Evolutionary conservation across 1,139 yeast species (phyloP).

Genomic region (Blastobotrys arbuscula): DNA sequence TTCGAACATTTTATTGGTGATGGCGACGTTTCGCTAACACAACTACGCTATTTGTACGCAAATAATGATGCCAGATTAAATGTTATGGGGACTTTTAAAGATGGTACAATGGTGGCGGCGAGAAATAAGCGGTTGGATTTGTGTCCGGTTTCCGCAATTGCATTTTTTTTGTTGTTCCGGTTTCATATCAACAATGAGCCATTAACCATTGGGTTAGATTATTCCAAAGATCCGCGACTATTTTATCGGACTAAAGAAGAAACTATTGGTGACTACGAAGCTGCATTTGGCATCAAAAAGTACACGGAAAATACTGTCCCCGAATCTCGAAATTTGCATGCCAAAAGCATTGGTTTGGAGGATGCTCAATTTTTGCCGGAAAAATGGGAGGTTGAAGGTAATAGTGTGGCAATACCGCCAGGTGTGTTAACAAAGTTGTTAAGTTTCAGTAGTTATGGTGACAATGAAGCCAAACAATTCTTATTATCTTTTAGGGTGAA

Average conservation of each 20-base stretch:
- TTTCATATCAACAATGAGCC: not conserved
- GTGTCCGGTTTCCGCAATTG: constrained; percentile 1
- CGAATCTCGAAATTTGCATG: not conserved
- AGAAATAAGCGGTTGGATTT: not conserved
- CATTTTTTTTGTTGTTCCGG: not conserved
- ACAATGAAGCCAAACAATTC: not conserved
- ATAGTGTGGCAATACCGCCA: not conserved
- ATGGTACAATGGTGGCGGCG: not conserved
- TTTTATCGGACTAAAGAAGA: not conserved
- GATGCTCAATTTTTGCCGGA: not conserved
- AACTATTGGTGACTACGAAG: not conserved
- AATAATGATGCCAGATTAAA: not conserved
- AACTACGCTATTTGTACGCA: not conserved
- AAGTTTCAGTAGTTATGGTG: not conserved
- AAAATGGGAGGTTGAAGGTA: not conserved
- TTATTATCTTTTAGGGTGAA: not conserved
- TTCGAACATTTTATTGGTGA: constrained; percentile 1
- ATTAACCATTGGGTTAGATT: not conserved
- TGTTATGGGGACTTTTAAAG: not conserved
- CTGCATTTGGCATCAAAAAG: not conserved
- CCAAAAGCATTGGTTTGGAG: not conserved
- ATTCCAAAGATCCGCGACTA: not conserved
- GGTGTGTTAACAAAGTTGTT: not conserved
- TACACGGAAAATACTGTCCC: not conserved
- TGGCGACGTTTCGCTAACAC: not conserved